These are phyloP conservation scores for Ceriops zippeliana DNA, from an alignment of 345 rosid genomes.

Conservation along the genomic window DNA sequence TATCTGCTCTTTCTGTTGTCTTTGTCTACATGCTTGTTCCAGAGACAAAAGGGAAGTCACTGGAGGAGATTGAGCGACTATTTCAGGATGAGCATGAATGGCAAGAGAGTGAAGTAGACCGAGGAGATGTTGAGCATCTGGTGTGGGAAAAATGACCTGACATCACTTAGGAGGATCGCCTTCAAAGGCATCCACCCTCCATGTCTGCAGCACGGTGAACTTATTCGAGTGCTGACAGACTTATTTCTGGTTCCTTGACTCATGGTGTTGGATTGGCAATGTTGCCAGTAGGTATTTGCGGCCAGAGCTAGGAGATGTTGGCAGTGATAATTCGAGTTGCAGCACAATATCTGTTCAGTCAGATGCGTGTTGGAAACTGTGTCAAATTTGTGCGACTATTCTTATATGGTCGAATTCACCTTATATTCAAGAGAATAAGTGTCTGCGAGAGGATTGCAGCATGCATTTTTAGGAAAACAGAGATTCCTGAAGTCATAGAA, in stretches of 20 bases:
- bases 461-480: neutral
- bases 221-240: neutral
- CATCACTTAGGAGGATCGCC: neutral
- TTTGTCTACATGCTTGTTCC: conserved; percentile 64
- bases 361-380: neutral
- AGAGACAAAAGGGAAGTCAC: conserved; percentile 73
- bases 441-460: neutral
- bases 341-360: neutral
- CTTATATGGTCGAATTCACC: neutral
- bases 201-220: neutral
- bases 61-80: conserved; percentile 69
- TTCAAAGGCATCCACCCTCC: neutral
- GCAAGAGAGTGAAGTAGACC: conserved; percentile 52
- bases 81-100: conserved; percentile 40
- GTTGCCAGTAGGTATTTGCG: neutral
- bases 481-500: neutral
- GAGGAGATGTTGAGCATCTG: conserved; percentile 72
- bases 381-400: conserved; percentile 4
- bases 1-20: conserved; percentile 59
- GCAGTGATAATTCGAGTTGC: neutral
- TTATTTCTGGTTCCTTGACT: neutral
- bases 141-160: conserved; percentile 40
- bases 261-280: neutral
- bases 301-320: neutral
- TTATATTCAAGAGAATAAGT: conserved; percentile 6